These are phyloP conservation scores for Coccomyxa sp. DNA, from an alignment of 139 green algal genomes.

Conservation along the genomic window DNA sequence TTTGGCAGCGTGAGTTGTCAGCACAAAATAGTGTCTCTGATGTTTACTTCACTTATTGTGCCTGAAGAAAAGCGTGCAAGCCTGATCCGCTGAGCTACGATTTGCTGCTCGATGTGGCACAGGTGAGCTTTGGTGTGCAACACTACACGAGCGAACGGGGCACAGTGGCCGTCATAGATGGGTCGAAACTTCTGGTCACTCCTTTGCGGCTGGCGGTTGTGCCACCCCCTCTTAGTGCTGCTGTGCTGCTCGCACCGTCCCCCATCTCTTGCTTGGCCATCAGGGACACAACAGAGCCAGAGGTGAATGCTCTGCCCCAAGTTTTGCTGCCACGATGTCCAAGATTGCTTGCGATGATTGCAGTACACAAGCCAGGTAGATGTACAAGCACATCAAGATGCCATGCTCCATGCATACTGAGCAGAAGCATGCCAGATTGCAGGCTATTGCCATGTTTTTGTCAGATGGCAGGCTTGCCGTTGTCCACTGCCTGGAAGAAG, in stretches of 20 bases:
- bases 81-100: neutral
- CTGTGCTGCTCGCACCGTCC: conserved; percentile 27
- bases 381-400: neutral
- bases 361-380: too few relatives aligned
- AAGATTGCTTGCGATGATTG: neutral
- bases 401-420: neutral
- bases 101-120: neutral
- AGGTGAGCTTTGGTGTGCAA: conserved; percentile 30
- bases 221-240: conserved; percentile 82
- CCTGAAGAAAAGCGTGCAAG: neutral
- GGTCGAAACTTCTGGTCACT: conserved; percentile 66
- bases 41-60: neutral
- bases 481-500: neutral
- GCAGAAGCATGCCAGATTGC: neutral
- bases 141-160: conserved; percentile 40
- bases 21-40: neutral
- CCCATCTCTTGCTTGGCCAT: neutral
- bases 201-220: conserved; percentile 63
- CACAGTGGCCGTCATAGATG: conserved; percentile 86
- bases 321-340: neutral
- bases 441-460: neutral
- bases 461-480: conserved; percentile 8
- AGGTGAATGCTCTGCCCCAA: neutral
- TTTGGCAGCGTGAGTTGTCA: neutral
- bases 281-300: conserved; percentile 16